Evolutionary conservation across 257 asterid genomes (phyloP).

Genomic region (Salvia miltiorrhiza): DNA sequence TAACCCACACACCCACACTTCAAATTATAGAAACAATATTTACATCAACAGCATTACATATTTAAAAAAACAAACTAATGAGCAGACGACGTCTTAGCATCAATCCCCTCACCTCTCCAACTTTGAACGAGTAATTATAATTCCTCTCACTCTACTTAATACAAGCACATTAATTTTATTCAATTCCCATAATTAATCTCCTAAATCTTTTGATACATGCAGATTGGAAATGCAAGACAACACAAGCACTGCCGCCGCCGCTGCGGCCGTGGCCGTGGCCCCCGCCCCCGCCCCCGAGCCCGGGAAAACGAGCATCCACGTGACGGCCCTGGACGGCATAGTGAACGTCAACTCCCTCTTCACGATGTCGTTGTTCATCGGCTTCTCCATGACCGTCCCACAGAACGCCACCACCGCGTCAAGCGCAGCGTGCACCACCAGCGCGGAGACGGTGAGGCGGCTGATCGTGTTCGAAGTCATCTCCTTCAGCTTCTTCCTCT

Average conservation of each 20-base stretch:
- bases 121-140: neutral
- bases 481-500: slow-evolving; percentile 4
- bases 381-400: slow-evolving; percentile 22
- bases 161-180: too few species aligned
- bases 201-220: too few species aligned
- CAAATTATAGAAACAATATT: too few species aligned
- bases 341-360: slow-evolving; percentile 43
- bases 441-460: slow-evolving; percentile 4
- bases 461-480: neutral
- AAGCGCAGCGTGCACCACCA: neutral
- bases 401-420: neutral
- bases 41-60: too few species aligned
- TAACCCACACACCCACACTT: too few species aligned
- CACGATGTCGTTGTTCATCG: slow-evolving; percentile 37
- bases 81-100: neutral
- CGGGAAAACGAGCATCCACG: slow-evolving; percentile 12
- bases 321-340: slow-evolving; percentile 40
- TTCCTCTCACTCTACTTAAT: neutral
- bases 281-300: neutral
- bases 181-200: too few species aligned
- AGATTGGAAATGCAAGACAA: too few species aligned
- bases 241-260: too few species aligned
- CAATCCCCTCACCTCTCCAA: neutral
- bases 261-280: too few species aligned
- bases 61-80: too few species aligned